Evolutionary conservation across 1,139 yeast genomes (phyloP), one percentile per base, ranked within the genome.

Genomic region (Magnusiomyces paraingens): DNA sequence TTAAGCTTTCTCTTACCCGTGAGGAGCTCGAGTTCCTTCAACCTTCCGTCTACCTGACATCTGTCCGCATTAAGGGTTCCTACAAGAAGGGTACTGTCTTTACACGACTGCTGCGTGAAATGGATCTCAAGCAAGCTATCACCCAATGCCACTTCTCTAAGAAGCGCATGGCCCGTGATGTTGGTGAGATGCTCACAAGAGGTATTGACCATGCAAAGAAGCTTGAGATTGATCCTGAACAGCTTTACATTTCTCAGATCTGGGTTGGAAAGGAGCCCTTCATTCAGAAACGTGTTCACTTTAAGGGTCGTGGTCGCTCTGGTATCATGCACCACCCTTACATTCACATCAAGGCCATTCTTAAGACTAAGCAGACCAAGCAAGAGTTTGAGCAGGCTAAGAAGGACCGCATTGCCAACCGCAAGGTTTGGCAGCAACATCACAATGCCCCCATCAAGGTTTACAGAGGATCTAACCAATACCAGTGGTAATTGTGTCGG

Each of bases 201-300:
- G 96, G 95, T 11, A 67, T 88, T 49, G 77, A 80, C 51, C 90
- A 88, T 65, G 90, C 91, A 29, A 73, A 78, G 58, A 73, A 72
- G 47, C 70, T 84, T 59, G 83, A 84, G 1, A 70, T 86, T 59
- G 71, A 84, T 60, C 78, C 81, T 20, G 79, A 84, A 60, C 78
- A 78, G 45, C 70, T 91, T 53, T 88, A 84, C 64, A 79, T 93
- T 57, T 83, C 85, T 52, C 87, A 87, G 66, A 81, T 90, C 59
- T 93, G 98, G 98, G 84, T 83, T 32, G 97, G 97, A 49, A 83
- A 89, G 58, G 98, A 91, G 68, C 96, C 96, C 15, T 66, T 71
- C 52, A 82, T 86, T 83, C 67, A 68, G 51, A 84, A 81, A 69
- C 80, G 94, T 68, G 70, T 83, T n/a, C 96, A 91, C 62, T 77